Percentiles rank a stretch among this genome's conserved stretches.
phyloP scores from a whole-genome alignment of 768 basidiomycete species.

The Mycena albidolilacea region DNA sequence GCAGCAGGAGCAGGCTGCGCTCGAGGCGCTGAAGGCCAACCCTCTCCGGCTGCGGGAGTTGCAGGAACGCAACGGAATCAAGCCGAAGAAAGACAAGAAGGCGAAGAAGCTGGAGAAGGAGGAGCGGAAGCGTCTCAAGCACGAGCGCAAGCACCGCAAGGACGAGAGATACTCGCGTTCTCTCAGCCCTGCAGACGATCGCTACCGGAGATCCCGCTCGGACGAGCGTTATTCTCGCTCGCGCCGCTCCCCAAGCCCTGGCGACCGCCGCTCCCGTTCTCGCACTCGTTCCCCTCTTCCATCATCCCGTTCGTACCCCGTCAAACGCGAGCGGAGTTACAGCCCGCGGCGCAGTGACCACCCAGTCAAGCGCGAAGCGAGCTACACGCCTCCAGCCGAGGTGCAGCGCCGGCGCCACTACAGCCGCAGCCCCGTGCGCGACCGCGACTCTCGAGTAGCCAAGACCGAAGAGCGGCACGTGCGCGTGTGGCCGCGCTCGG shows the following conservation, averaged over 20 bases:
- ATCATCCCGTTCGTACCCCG: constrained; percentile 44
- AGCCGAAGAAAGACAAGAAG: constrained; percentile 83
- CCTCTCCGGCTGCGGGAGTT: constrained; percentile 87
- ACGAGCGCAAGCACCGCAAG: constrained; percentile 53
- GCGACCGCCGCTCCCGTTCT: constrained; percentile 50
- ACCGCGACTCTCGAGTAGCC: constrained; percentile 38
- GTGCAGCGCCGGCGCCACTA: constrained; percentile 48
- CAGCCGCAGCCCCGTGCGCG: constrained; percentile 51
- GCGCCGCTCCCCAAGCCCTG: constrained; percentile 63
- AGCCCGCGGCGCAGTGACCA: constrained; percentile 46
- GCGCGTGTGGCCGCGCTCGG: constrained; percentile 64
- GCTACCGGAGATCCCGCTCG: constrained; percentile 45
- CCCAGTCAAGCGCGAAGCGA: constrained; percentile 40
- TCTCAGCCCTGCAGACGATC: constrained; percentile 45
- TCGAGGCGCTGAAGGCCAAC: constrained; percentile 88
- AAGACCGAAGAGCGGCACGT: constrained; percentile 49
- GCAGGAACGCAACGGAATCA: constrained; percentile 87
- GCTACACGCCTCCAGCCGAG: constrained; percentile 47
- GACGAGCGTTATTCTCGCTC: constrained; percentile 55
- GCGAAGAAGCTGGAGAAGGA: constrained; percentile 68
- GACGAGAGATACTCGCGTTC: constrained; percentile 46
- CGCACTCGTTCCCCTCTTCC: constrained; percentile 41
- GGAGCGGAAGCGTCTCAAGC: constrained; percentile 59
- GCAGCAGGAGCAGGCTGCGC: constrained; percentile 95
- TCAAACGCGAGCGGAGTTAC: constrained; percentile 42